Percentiles rank a stretch among this genome's conserved stretches.
These are phyloP conservation scores for Candida patagonica DNA, from an alignment of 805 yeast genomes.

Conservation along the genomic window DNA sequence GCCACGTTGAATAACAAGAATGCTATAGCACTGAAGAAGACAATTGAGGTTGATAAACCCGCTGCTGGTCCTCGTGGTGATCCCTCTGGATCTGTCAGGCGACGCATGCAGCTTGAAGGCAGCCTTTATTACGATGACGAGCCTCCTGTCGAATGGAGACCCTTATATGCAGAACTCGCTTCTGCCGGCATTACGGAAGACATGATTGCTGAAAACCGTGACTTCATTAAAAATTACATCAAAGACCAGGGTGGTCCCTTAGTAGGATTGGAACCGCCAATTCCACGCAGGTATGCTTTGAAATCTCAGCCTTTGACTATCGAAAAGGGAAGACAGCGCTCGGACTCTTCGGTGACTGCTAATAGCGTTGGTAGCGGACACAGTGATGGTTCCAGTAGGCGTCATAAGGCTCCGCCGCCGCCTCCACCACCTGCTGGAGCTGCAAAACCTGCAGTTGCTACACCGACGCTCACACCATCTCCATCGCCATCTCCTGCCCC, in stretches of 20 bases:
- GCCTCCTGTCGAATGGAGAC: slow-evolving; percentile 81
- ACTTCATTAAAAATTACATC: slow-evolving; percentile 72
- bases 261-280: slow-evolving; percentile 77
- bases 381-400: slow-evolving; percentile 5
- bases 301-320: slow-evolving; percentile 20
- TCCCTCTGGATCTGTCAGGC: slow-evolving; percentile 25
- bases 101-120: slow-evolving; percentile 23
- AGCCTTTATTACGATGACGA: slow-evolving; percentile 60
- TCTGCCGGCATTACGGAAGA: slow-evolving; percentile 76
- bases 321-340: slow-evolving; percentile 6
- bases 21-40: slow-evolving; percentile 70
- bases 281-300: slow-evolving; percentile 46
- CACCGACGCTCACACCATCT: slow-evolving; percentile 14
- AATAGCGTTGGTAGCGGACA: slow-evolving; percentile 2
- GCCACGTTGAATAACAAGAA: slow-evolving; percentile 79
- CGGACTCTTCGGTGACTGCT: slow-evolving; percentile 14
- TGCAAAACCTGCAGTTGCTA: slow-evolving; percentile 12
- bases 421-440: slow-evolving; percentile 33
- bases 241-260: slow-evolving; percentile 67
- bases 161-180: slow-evolving; percentile 62
- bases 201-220: slow-evolving; percentile 79
- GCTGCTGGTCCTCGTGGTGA: slow-evolving; percentile 60
- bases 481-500: slow-evolving; percentile 21
- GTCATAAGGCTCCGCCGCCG: slow-evolving; percentile 27
- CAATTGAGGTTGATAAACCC: slow-evolving; percentile 25